Base-by-base conservation (phyloP, 2,329 filamentous ascomycete species). In the Calonectria pseudoturangicola region DNA sequence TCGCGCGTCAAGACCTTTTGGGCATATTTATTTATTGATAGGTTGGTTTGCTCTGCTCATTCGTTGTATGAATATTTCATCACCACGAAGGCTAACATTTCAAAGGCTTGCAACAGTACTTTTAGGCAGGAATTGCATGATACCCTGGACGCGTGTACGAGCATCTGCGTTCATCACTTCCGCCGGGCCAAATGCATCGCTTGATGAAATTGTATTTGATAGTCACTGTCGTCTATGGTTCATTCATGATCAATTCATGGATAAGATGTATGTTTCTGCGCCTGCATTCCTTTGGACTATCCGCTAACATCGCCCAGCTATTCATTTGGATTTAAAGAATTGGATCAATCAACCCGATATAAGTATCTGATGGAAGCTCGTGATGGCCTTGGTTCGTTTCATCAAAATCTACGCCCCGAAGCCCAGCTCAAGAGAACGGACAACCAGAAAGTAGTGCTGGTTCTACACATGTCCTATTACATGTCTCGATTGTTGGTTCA, bases 221-320 rank as follows among this genome's bases (percentile, higher is more conserved):
- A 30, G 25, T 3, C 65, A 68, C 4, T 58, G 65, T 25, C 41
- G 28, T 12, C 27, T 68, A n/a, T 68, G 65, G 65, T 68, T 68
- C 21, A 58, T 60, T 3, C 65, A 68, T 33, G 65, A 68, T 60
- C 65, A 68, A 30, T 68, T 30, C n/a, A 68, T 68, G 65, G 65
- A 68, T 21, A 58, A 39, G 9, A 68, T 68, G 65, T 60, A 47
- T 18, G 65, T 30, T 54, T 21, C 10, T 9, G 30, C 9, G 10
- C 33, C 33, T 1, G 15, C 27, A 27, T 25, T 56, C 21, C 36
- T 13, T 25, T 33, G 33, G 21, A 4, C n/a, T 7, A 43, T 27
- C 2, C 4, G 8, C 50, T 56, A 7, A 56, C 27, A 36, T 47
- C 8, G 7, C 2, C 1, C 33, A 68, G 65, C 9, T 68, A 68